Evolutionary conservation across 2,329 filamentous ascomycete genomes (phyloP), one percentile per base, ranked within the genome.

Genomic region (Cryphonectria nitschkei): DNA sequence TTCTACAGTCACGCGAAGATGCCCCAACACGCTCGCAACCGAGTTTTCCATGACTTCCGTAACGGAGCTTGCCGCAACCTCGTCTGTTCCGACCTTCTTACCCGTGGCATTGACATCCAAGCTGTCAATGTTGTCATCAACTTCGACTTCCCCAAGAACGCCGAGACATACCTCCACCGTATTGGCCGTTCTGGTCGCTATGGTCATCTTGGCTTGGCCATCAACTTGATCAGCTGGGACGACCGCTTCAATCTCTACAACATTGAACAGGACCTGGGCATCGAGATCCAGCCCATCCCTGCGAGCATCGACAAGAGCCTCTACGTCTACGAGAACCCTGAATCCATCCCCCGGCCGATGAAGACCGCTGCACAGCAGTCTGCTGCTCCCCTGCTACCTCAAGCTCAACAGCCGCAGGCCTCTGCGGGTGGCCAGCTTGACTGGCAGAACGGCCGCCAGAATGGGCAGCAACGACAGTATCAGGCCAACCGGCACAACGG

Each of bases 71-170:
- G 95, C 85, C 94, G 96, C 78, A 99, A 99, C 81, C 89, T 99
- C 52, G 96, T 99, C 74, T 99, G 96, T 83, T 99, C 97, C 2
- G 96, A 99, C 83, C 87, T 99, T 54, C 88, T 99, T 74, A 99
- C 96, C 74, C 95, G 96, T 83, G 96, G 96, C 90, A 99, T 99
- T 78, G 96, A 99, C 83, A 99, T 99, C 75, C 96, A 99, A 82
- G 96, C 96, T 68, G 96, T 99, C 79, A 99, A 99, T 77, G 96
- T 99, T 69, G 96, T 99, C 80, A 99, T 99, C 89, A 99, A 99
- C 85, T 99, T 99, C 78, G 96, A 99, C 79, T 99, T 99, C 81
- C 96, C 96, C 68, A 99, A 99, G 85, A 99, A 99, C 78, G 97
- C 96, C 22, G 96, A 99, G 84, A 99, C 96, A 0, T 99, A 99